A percentile compares a stretch with the other conserved stretches of the same genome.
phyloP scores from a whole-genome alignment of 2,329 filamentous ascomycete species.

The Trichoderma harzianum region DNA sequence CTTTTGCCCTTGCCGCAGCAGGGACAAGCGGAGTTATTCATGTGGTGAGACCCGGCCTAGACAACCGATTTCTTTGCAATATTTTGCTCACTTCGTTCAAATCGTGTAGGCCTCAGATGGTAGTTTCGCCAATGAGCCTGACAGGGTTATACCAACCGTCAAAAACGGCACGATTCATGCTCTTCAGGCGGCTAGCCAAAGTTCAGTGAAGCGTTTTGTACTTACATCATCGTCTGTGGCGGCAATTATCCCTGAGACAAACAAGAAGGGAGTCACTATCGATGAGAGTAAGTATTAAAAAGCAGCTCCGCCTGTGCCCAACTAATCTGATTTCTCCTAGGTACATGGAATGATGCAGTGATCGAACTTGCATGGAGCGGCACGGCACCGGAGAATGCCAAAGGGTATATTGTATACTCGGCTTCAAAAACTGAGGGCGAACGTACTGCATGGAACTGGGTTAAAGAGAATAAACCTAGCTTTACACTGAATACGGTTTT shows the following conservation, averaged over 20 bases:
- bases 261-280: neutral
- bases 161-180: slow-evolving; percentile 27
- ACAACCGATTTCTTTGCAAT: no score
- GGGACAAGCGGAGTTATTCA: no score
- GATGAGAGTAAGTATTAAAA: neutral
- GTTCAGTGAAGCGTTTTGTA: slow-evolving; percentile 37
- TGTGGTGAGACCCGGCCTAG: no score
- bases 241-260: slow-evolving; percentile 21
- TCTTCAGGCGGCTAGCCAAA: slow-evolving; percentile 31
- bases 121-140: neutral
- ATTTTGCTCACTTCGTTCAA: no score
- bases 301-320: neutral
- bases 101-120: neutral
- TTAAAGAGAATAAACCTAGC: slow-evolving; percentile 29
- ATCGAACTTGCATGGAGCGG: neutral
- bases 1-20: no score
- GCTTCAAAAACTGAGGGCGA: slow-evolving; percentile 37
- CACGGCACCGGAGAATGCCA: neutral
- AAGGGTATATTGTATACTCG: slow-evolving; percentile 28
- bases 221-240: slow-evolving; percentile 36
- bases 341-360: neutral
- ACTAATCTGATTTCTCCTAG: neutral
- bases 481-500: slow-evolving; percentile 28
- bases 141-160: slow-evolving; percentile 31
- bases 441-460: slow-evolving; percentile 35